Evolutionary conservation across 495 filamentous ascomycete species (phyloP).

Genomic region (Tetracladium setigerum): DNA sequence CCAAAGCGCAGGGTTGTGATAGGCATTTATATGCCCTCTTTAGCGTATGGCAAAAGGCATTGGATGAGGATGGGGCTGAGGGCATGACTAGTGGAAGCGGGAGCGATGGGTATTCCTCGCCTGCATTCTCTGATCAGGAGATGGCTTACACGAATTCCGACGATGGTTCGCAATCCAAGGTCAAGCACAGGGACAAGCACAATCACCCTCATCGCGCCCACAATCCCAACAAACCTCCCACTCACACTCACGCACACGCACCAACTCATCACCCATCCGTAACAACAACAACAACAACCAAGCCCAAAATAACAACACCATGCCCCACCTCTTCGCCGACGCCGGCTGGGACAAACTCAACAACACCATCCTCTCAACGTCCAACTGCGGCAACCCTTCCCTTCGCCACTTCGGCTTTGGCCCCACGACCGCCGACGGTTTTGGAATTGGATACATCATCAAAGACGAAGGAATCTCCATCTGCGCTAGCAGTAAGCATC

Average conservation of each 20-base stretch:
- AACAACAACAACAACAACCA: slow-evolving; percentile 17
- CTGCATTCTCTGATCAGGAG: slow-evolving; percentile 29
- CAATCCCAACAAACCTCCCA: slow-evolving; percentile 8
- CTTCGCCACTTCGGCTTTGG: slow-evolving; percentile 95
- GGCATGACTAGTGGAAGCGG: slow-evolving; percentile 47
- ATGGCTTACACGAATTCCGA: too few relatives aligned
- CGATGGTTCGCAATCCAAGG: slow-evolving; percentile 48
- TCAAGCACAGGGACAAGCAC: too few relatives aligned
- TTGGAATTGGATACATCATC: slow-evolving; percentile 98
- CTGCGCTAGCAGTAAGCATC: slow-evolving; percentile 84
- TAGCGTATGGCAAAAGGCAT: slow-evolving; percentile 85
- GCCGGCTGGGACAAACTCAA: slow-evolving; percentile 90
- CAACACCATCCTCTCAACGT: slow-evolving; percentile 88
- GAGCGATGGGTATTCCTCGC: slow-evolving; percentile 48
- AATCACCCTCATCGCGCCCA: slow-evolving; percentile 16
- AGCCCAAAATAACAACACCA: slow-evolving; percentile 29
- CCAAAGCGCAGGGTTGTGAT: slow-evolving; percentile 89
- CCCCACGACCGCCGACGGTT: slow-evolving; percentile 87
- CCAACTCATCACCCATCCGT: slow-evolving; percentile 8
- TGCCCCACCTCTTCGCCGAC: slow-evolving; percentile 61
- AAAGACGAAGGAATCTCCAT: slow-evolving; percentile 91
- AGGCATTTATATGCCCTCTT: slow-evolving; percentile 91
- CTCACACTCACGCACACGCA: too few relatives aligned
- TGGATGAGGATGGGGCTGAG: slow-evolving; percentile 64
- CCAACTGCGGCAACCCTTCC: slow-evolving; percentile 98